Base-by-base conservation (phyloP, 2,329 filamentous ascomycete genomes). In the Didymella arachidicola region DNA sequence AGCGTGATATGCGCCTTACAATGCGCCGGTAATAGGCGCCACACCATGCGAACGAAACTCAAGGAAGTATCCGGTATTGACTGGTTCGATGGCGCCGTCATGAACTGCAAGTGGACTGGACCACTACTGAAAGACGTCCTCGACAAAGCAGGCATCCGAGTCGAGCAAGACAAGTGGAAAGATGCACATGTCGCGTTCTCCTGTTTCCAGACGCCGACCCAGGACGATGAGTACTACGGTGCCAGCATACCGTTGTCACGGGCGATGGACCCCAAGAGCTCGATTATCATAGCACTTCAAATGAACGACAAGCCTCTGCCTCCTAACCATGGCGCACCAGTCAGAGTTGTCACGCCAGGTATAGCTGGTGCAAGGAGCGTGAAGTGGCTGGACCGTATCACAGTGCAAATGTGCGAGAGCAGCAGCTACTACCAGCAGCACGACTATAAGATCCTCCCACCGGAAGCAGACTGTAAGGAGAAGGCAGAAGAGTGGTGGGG, bases 141-240 rank as follows among this genome's bases (percentile, higher is more conserved):
- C 34, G 62, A 74, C 1, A 73, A 73, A 30, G 83, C 83, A 1
- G 79, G 79, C 1, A 57, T 85, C 12, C 66, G 68, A 3, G 59
- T 79, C 4, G 64, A 68, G 2, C 47, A 75, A 12, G 62, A 67
- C 2, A 71, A 72, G 34, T 64, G 63, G 51, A 66, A 61, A 59
- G 66, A 71, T 29, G 74, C 78, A 7, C 82, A 87, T 72, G 84
- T 86, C 3, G 82, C 82, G 0, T 87, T 87, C 69, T 80, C 82
- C 12, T 86, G 82, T 63, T 79, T 80, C 61, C 78, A 83, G 59
- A 81, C 79, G 2, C 73, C 78, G n/a, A 82, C 79, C 39, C 81
- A 87, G 68, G 82, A 86, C 2, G 84, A 86, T 58, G 77, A 77
- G n/a, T 87, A 81, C 77, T 88, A 87, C 68, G 85, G 85, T 8